Base-by-base conservation (phyloP, 768 basidiomycete species). In the Arthromyces matolae region DNA sequence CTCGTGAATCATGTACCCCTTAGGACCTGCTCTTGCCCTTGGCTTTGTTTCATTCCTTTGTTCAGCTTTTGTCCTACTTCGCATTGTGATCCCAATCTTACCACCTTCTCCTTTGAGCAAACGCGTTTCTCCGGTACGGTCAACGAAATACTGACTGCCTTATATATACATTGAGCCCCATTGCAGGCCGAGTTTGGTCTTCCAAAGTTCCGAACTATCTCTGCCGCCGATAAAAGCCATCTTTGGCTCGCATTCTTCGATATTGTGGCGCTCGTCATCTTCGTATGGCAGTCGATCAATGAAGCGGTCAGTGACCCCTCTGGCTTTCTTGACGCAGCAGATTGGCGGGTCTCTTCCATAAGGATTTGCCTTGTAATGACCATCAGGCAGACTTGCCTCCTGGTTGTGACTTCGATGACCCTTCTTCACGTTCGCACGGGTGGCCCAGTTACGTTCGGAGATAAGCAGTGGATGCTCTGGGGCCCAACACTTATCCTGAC, bases 381-480 rank as follows among this genome's bases (percentile, higher is more conserved):
- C 14, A 62, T 83, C 45, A 72, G 85, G 50, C 86, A 86, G 58
- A 79, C 77, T 16, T 86, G 83, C 58, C 75, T 89, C 42, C 70
- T 88, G 43, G 63, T 86, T 34, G 69, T 87, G 25, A 73, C 73
- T 3, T 69, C 65, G 16, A 68, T 87, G 42, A 84, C 83, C 14
- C 72, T 89, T 29, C 68, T 86, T 22, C 82, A 89, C 49, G 78
- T 89, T 51, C 80, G 86, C 12, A 70, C 83, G 72, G 85, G 80
- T 14, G 80, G 77, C 41, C 77, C 87, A 0, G 77, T 87, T 9
- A 77, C 82, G 8, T 86, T 86, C 53, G 86, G 87, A 12, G 52
- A 59, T n/a, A 80, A 68, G 41, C 84, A 89, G 52, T 86, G 83
- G 82, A 79, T 85, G 73, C 60, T 89, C 27, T 87, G 83, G 83